Conservation (phyloP, 768 basidiomycete species). For the Boletales sp. region DNA sequence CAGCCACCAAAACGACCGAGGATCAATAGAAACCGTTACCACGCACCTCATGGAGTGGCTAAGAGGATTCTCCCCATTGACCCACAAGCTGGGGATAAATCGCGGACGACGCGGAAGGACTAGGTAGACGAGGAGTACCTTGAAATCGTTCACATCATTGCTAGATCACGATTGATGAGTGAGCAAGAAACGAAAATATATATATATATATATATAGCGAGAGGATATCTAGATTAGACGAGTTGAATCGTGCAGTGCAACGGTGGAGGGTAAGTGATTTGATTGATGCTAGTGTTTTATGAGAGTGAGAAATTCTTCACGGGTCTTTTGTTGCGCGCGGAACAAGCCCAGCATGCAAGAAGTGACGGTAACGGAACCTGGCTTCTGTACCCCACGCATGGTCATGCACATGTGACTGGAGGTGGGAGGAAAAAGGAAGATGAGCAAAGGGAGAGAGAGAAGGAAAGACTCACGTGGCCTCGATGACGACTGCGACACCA, state of each 20-base stretch:
- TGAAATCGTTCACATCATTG: not conserved
- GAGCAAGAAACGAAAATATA: too few species aligned
- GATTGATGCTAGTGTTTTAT: slow-evolving; percentile 45
- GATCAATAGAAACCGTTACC: slow-evolving; percentile 53
- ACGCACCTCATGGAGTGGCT: slow-evolving; percentile 42
- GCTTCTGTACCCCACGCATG: slow-evolving; percentile 99
- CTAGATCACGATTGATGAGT: too few species aligned
- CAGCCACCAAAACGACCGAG: slow-evolving; percentile 59
- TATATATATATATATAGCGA: too few species aligned
- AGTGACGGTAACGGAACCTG: slow-evolving; percentile 91
- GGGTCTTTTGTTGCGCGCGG: slow-evolving; percentile 96
- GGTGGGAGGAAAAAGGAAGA: not conserved
- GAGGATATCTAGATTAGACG: slow-evolving; percentile 27
- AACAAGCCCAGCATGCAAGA: slow-evolving; percentile 99
- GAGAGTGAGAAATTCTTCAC: slow-evolving; percentile 92
- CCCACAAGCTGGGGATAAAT: slow-evolving; percentile 56
- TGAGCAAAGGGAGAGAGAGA: slow-evolving; percentile 8
- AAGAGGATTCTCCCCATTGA: slow-evolving; percentile 62
- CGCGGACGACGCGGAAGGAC: slow-evolving; percentile 52
- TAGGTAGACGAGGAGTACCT: slow-evolving; percentile 25
- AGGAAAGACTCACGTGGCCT: slow-evolving; percentile 76
- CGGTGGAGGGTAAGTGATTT: slow-evolving; percentile 2
- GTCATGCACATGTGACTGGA: slow-evolving; percentile 96
- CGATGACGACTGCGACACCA: slow-evolving; percentile 99
- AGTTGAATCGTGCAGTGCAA: slow-evolving; percentile 49